Evolutionary conservation across 148 eudicot genomes (phyloP).

Genomic region (Vaccinium myrtillus): DNA sequence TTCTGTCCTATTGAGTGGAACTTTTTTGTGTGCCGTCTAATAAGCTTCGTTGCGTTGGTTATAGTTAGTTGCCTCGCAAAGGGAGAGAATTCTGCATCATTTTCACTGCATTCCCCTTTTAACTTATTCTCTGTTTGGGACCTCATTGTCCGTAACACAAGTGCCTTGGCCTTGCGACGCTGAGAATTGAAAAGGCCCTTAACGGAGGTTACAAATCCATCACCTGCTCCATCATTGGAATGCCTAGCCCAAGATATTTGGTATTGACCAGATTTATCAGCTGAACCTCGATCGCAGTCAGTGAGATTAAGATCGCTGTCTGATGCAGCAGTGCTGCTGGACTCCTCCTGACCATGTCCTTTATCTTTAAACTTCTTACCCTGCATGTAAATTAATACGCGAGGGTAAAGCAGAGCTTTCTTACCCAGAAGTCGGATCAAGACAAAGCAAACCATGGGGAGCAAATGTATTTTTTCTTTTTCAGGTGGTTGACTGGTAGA

Average conservation of each 20-base stretch:
- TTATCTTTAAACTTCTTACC: conserved; percentile 96
- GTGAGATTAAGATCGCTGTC: conserved; percentile 65
- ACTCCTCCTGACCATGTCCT: conserved; percentile 59
- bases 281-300: conserved; percentile 77
- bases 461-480: neutral
- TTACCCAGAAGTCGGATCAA: neutral
- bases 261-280: conserved; percentile 57
- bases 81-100: conserved; percentile 85
- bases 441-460: neutral
- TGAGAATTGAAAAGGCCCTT: conserved; percentile 86
- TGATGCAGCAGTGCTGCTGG: conserved; percentile 51
- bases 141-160: conserved; percentile 92
- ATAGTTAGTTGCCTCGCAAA: conserved; percentile 88
- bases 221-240: conserved; percentile 87
- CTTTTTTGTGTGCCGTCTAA: conserved; percentile 90
- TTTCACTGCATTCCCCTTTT: conserved; percentile 90
- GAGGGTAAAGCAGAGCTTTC: neutral
- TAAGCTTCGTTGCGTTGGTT: conserved; percentile 79
- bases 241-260: conserved; percentile 66
- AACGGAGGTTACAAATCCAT: conserved; percentile 89
- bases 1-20: conserved; percentile 72
- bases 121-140: conserved; percentile 75
- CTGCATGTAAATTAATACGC: conserved; percentile 32
- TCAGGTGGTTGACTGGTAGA: neutral
- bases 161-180: conserved; percentile 93